These are phyloP conservation scores for Agroathelia rolfsii DNA, from an alignment of 1,284 basidiomycete species.

Conservation along the genomic window DNA sequence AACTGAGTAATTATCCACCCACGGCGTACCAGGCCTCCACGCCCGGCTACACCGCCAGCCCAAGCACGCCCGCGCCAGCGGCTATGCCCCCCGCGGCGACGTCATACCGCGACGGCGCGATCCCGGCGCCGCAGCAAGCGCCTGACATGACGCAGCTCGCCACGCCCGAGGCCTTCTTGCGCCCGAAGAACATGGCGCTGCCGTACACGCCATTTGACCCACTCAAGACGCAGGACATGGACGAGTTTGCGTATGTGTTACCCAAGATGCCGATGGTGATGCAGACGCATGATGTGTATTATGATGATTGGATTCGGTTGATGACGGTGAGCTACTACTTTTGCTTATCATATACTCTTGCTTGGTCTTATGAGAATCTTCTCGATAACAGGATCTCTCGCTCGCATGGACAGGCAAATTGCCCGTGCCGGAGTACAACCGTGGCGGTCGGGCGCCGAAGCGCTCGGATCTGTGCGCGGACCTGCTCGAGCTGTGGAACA, in stretches of 20 bases:
- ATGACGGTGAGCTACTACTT: constrained; percentile 43
- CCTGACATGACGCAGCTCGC: constrained; percentile 37
- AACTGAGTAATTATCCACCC: constrained; percentile 17
- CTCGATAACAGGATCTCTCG: constrained; percentile 46
- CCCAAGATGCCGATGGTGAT: constrained; percentile 65
- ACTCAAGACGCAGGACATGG: constrained; percentile 66
- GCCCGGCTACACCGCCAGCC: constrained; percentile 17
- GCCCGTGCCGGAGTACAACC: constrained; percentile 42
- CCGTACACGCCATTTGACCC: constrained; percentile 60
- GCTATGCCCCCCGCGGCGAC: neutral
- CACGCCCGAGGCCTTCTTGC: constrained; percentile 60
- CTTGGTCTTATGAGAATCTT: constrained; percentile 7
- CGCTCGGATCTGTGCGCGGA: constrained; percentile 53
- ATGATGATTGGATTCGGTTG: constrained; percentile 67
- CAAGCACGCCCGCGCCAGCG: too few relatives aligned
- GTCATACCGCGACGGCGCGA: constrained; percentile 4
- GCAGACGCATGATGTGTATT: constrained; percentile 65
- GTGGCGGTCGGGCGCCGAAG: constrained; percentile 39
- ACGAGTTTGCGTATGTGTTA: constrained; percentile 51
- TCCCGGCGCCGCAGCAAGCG: too few relatives aligned
- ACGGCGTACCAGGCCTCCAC: constrained; percentile 17
- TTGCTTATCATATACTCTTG: constrained; percentile 2
- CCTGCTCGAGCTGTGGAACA: constrained; percentile 69
- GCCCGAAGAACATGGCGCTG: constrained; percentile 55
- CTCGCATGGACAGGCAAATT: constrained; percentile 65